These are phyloP conservation scores for Candida ipomoeae DNA, from an alignment of 805 yeast species.

Conservation along the genomic window DNA sequence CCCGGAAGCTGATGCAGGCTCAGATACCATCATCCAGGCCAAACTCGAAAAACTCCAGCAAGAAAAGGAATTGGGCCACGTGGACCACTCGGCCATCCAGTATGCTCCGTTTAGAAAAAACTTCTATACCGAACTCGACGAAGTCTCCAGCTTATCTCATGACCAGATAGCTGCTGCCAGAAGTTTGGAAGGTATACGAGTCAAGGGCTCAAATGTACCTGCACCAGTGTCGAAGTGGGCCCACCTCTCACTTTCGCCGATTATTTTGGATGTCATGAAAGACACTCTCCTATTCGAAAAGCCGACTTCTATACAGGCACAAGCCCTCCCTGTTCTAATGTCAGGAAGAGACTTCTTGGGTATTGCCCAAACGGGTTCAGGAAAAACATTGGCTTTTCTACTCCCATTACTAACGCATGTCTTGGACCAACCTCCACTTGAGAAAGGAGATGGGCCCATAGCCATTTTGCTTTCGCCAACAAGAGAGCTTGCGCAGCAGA, in stretches of 20 bases:
- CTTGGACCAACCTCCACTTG: slow-evolving; percentile 58
- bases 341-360: slow-evolving; percentile 88
- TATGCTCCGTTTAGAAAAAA: slow-evolving; percentile 55
- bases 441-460: slow-evolving; percentile 64
- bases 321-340: slow-evolving; percentile 88
- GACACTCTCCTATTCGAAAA: slow-evolving; percentile 46
- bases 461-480: slow-evolving; percentile 87
- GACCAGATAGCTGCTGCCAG: slow-evolving; percentile 58
- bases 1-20: neutral
- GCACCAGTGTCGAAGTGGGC: slow-evolving; percentile 75
- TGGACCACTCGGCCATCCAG: slow-evolving; percentile 42
- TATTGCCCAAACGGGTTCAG: slow-evolving; percentile 95
- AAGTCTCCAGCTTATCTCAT: slow-evolving; percentile 42
- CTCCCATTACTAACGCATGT: slow-evolving; percentile 84
- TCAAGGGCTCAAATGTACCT: slow-evolving; percentile 55
- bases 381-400: slow-evolving; percentile 86
- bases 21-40: slow-evolving; percentile 29
- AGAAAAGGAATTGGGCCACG: slow-evolving; percentile 47
- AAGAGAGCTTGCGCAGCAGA: slow-evolving; percentile 85
- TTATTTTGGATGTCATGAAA: slow-evolving; percentile 49
- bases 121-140: slow-evolving; percentile 61
- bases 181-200: slow-evolving; percentile 58
- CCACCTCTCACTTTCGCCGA: slow-evolving; percentile 71
- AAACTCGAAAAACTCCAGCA: slow-evolving; percentile 41
- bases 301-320: slow-evolving; percentile 89